A percentile compares a stretch with the other conserved stretches of the same genome.
These are phyloP conservation scores for Pseudogymnoascus sp. DNA, from an alignment of 2,329 filamentous ascomycete species.

Conservation along the genomic window DNA sequence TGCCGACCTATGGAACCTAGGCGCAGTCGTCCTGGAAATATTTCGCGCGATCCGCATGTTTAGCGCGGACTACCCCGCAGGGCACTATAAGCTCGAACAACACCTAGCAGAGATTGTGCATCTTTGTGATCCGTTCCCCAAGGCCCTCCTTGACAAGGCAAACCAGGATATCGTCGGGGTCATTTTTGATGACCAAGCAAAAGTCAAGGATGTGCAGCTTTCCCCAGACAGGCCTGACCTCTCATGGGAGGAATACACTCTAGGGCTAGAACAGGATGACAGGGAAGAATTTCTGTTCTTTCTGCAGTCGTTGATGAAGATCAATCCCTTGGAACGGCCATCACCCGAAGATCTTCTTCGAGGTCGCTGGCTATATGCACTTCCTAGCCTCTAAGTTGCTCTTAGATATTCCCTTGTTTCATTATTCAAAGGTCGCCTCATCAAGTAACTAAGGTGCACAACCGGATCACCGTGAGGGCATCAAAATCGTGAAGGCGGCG, in stretches of 20 bases:
- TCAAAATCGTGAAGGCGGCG: too few species aligned
- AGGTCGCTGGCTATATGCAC: too few species aligned
- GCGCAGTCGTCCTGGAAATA: conserved; percentile 19
- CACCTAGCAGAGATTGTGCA: conserved; percentile 20
- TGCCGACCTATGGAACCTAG: conserved; percentile 23
- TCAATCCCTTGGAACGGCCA: conserved; percentile 11
- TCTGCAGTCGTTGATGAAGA: conserved; percentile 13
- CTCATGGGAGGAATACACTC: neutral
- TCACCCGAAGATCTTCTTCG: neutral
- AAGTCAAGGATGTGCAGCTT: conserved; percentile 9
- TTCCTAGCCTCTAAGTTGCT: too few species aligned
- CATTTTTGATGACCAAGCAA: conserved; percentile 11
- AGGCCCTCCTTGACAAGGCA: conserved; percentile 17
- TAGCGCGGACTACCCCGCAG: neutral
- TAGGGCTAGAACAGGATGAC: conserved; percentile 2
- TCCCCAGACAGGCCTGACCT: neutral
- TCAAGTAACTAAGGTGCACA: too few species aligned
- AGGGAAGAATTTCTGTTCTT: conserved; percentile 12
- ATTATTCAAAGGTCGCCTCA: too few species aligned
- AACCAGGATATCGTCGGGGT: conserved; percentile 12
- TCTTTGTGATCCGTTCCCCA: conserved; percentile 18
- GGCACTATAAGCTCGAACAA: conserved; percentile 13
- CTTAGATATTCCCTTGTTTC: too few species aligned
- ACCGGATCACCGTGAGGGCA: too few species aligned
- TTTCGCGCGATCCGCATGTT: conserved; percentile 18